Percentiles rank a stretch among this genome's conserved stretches.
Conservation (phyloP, 495 filamentous ascomycete genomes). For the Astrothelium subdiscretum region DNA sequence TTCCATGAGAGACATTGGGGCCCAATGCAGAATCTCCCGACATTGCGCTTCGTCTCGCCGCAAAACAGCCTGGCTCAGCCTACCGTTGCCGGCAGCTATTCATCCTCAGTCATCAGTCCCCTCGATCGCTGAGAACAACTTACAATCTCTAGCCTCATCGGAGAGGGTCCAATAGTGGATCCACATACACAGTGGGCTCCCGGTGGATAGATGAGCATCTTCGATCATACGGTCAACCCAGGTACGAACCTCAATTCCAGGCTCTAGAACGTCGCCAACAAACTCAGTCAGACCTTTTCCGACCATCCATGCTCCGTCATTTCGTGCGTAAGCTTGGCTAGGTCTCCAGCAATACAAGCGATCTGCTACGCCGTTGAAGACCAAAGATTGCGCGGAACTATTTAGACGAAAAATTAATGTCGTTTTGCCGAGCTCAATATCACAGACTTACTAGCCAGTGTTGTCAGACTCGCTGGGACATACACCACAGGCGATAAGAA, state of each 20-base stretch:
- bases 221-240: background rate
- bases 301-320: background rate
- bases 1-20: background rate
- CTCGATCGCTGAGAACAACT: background rate
- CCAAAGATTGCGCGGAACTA: background rate
- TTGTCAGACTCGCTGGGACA: background rate
- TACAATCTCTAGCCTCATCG: background rate
- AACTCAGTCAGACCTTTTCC: background rate
- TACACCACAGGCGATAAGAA: background rate
- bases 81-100: background rate
- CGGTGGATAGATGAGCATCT: background rate
- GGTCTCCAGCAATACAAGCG: background rate
- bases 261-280: background rate
- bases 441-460: background rate
- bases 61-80: background rate
- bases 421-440: background rate
- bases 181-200: background rate
- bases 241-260: background rate
- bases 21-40: background rate
- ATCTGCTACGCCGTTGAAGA: background rate
- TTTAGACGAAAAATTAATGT: background rate
- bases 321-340: background rate
- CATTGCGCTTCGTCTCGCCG: background rate
- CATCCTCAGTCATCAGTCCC: background rate
- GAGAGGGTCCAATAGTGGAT: background rate